These are phyloP conservation scores for Mycena filopes DNA, from an alignment of 768 basidiomycete species.

Conservation along the genomic window DNA sequence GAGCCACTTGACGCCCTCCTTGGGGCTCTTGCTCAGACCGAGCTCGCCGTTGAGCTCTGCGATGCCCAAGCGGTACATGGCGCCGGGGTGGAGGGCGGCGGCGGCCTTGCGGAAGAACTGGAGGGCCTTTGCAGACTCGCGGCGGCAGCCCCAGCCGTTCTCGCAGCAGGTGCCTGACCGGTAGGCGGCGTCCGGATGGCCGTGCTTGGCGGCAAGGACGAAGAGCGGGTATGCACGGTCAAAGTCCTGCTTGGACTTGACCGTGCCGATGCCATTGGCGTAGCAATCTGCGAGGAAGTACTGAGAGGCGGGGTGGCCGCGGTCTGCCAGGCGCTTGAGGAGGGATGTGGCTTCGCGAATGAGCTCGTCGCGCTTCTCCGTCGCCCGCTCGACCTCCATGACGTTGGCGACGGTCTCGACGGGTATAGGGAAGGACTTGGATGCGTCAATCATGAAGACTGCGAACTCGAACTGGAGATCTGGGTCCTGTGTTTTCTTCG, in stretches of 20 bases:
- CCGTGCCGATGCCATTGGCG: conserved; percentile 96
- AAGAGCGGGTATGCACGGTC: conserved; percentile 97
- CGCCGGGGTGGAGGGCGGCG: conserved; percentile 90
- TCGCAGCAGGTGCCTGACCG: conserved; percentile 98
- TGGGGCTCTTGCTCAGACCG: conserved; percentile 84
- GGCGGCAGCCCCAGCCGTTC: conserved; percentile 97
- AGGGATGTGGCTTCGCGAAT: conserved; percentile 88
- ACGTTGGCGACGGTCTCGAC: conserved; percentile 75
- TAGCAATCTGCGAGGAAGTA: conserved; percentile 99
- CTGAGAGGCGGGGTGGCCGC: conserved; percentile 94
- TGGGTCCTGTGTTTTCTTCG: conserved; percentile 98
- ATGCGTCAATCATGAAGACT: conserved; percentile 98
- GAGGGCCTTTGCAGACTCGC: conserved; percentile 91
- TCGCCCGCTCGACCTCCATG: conserved; percentile 82
- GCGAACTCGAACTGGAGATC: conserved; percentile 98
- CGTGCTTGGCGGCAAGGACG: conserved; percentile 95
- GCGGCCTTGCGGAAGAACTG: conserved; percentile 95
- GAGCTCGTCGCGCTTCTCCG: conserved; percentile 88
- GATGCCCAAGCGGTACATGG: conserved; percentile 96
- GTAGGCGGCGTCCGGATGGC: conserved; percentile 94
- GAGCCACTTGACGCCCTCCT: conserved; percentile 98
- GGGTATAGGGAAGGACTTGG: conserved; percentile 88
- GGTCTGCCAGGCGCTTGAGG: conserved; percentile 91
- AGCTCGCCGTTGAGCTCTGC: conserved; percentile 97
- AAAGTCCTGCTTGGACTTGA: conserved; percentile 92